Base-by-base conservation (phyloP, 345 rosid genomes). In the Viola odorata region DNA sequence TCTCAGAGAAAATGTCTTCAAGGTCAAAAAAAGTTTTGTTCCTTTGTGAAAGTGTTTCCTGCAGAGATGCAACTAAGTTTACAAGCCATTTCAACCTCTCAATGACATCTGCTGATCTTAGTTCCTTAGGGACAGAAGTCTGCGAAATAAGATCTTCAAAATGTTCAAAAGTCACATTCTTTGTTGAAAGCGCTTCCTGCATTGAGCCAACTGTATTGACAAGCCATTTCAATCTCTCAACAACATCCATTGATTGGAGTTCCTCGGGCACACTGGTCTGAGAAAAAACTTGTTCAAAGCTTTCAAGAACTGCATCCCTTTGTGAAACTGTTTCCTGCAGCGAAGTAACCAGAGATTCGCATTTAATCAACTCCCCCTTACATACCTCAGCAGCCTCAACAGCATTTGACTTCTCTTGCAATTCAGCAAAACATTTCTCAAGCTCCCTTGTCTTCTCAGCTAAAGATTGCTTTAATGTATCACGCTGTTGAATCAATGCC, bases 401-500 rank as follows among this genome's bases (percentile, higher is more conserved):
- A 16, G 84, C 87, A 74, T 15, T 64, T 44, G 81, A 76, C 74
- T 75, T 89, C 79, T 80, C 89, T 45, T 81, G 71, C 70, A 91
- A 64, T 57, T 89, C 89, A 63, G 61, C 67, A 75, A 76, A 55
- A 69, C 82, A 87, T 67, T 77, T 89, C 66, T 84, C 89, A 59
- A 92, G 87, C 82, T 85, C 98, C 16, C 60, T 73, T 8, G 81
- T 69, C 78, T 80, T 89, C 57, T 81, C 89, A 38, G 85, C 83
- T 62, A 92, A 73, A 63, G 91, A 77, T 61, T 79, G 89, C 84
- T 83, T 89, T 68, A 92, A 77, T 5, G 80, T 84, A 66, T 89
- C 98, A 45, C 96, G 84, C 63, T 81, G 88, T 84, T 92, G 98
- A 75, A 92, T 89, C 82, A 92, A 67, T 36, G 94, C 91, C 77